Evolutionary conservation across 2,329 filamentous ascomycete genomes (phyloP).

Genomic region (Aspergillus tamarii): DNA sequence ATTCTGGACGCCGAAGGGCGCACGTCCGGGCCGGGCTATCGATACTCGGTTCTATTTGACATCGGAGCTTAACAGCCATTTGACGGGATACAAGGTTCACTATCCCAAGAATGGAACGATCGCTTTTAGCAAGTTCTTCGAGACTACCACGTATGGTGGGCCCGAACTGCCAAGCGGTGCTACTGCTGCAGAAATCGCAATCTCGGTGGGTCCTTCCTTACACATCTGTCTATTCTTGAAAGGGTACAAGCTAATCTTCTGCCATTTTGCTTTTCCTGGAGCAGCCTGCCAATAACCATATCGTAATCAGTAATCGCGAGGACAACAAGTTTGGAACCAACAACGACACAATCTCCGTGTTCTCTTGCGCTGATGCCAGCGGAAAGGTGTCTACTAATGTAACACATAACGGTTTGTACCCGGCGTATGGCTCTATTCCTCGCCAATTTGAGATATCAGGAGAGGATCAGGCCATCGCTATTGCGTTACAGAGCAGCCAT

Average conservation of each 20-base stretch:
- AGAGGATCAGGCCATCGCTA: slow-evolving; percentile 62
- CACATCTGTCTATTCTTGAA: fast-evolving
- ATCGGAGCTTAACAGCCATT: slow-evolving; percentile 21
- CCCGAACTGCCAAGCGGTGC: slow-evolving; percentile 11
- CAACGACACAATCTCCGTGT: slow-evolving; percentile 21
- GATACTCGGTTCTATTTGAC: slow-evolving; percentile 22
- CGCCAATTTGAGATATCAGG: slow-evolving; percentile 67
- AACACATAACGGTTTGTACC: slow-evolving; percentile 57
- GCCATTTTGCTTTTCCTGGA: neutral
- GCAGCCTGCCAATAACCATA: slow-evolving; percentile 20
- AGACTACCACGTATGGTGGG: slow-evolving; percentile 17
- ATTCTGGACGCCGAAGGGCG: slow-evolving; percentile 49
- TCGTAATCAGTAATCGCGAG: slow-evolving; percentile 20
- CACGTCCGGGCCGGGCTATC: neutral
- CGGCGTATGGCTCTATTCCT: slow-evolving; percentile 65
- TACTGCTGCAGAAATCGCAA: slow-evolving; percentile 19
- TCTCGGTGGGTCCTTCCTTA: slow-evolving; percentile 14
- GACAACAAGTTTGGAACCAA: slow-evolving; percentile 19
- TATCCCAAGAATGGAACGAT: slow-evolving; percentile 18
- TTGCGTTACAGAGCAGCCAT: slow-evolving; percentile 62
- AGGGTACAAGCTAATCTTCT: neutral
- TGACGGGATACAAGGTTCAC: slow-evolving; percentile 22
- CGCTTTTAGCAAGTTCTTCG: slow-evolving; percentile 16
- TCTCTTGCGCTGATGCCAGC: slow-evolving; percentile 10
- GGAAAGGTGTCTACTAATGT: slow-evolving; percentile 1